phyloP scores from a whole-genome alignment of 1,139 yeast species.

The Keqinozyma sinolaborantium region DNA sequence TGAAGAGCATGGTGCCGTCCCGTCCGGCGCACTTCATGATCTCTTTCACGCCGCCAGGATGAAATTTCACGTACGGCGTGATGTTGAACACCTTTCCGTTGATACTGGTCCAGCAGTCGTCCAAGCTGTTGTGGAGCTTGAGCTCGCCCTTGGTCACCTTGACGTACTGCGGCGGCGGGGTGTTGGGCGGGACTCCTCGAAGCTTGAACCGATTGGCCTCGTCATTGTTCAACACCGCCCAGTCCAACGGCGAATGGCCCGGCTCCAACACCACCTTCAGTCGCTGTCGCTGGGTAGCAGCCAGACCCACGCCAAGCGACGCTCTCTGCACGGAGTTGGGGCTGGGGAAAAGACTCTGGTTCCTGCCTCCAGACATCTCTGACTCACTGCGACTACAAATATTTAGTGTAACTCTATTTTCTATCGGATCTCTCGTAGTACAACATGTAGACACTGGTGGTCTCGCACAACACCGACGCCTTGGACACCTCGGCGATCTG shows the following conservation, averaged over 20 bases:
- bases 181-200: conserved; percentile 36
- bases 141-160: conserved; percentile 60
- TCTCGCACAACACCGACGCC: conserved; percentile 62
- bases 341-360: conserved; percentile 27
- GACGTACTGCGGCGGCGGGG: conserved; percentile 45
- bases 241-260: conserved; percentile 83
- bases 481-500: conserved; percentile 60
- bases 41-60: conserved; percentile 89
- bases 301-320: conserved; percentile 3
- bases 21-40: conserved; percentile 77
- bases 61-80: conserved; percentile 77
- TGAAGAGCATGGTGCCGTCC: conserved; percentile 80
- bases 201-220: conserved; percentile 20
- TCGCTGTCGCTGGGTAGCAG: conserved; percentile 12
- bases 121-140: conserved; percentile 48
- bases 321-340: conserved; percentile 42
- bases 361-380: neutral
- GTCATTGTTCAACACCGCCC: conserved; percentile 61
- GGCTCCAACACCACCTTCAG: conserved; percentile 64
- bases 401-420: conserved; percentile 5
- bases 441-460: conserved; percentile 75
- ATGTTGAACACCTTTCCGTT: conserved; percentile 82
- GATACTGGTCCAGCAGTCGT: conserved; percentile 85
- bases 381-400: neutral
- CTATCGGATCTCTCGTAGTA: conserved; percentile 64